Conservation (phyloP, 768 basidiomycete species). For the Auricularia sp. region DNA sequence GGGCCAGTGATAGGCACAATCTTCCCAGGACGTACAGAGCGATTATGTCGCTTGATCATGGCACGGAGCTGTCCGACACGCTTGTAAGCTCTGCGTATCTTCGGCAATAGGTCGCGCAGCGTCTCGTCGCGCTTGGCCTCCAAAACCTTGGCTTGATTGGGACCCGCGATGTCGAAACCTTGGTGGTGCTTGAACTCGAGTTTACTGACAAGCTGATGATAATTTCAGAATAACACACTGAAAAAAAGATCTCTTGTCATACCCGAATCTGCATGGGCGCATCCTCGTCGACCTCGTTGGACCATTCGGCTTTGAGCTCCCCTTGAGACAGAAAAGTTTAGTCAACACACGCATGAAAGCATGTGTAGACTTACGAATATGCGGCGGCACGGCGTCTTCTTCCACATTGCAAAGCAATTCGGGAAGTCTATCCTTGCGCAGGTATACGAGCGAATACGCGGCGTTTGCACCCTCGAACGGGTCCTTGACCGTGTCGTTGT, state of each 20-base stretch:
- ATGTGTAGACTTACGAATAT: neutral
- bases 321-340: too few relatives aligned
- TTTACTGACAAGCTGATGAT: neutral
- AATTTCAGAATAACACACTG: neutral
- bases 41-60: constrained; percentile 2
- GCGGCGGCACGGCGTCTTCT: neutral
- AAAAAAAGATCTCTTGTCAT: neutral
- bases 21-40: neutral
- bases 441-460: neutral
- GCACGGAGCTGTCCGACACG: neutral
- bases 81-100: neutral
- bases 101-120: neutral
- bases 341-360: too few relatives aligned
- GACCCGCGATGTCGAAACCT: neutral
- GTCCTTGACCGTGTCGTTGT: neutral
- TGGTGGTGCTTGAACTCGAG: neutral
- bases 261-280: neutral
- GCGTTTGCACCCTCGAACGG: neutral
- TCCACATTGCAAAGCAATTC: neutral
- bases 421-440: neutral
- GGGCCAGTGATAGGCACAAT: neutral
- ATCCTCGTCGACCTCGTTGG: neutral
- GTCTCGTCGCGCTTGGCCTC: neutral
- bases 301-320: neutral
- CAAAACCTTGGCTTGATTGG: neutral